A percentile compares a stretch with the other conserved stretches of the same genome.
Conservation (phyloP, 257 asterid genomes). For the Solanum microdontum region DNA sequence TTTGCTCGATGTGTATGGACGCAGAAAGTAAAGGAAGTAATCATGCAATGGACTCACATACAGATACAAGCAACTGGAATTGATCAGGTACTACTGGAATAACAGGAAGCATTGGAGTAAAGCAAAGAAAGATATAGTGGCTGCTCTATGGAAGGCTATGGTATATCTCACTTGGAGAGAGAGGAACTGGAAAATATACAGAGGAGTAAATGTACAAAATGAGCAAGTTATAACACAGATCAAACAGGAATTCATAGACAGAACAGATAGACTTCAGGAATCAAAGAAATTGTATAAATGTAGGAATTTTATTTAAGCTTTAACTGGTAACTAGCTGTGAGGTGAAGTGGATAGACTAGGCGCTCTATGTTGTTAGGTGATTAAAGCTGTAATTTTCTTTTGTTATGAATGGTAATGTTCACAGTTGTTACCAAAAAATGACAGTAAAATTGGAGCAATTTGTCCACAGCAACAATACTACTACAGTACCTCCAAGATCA, state of each 20-base stretch:
- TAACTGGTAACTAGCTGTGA: background rate
- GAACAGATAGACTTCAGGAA: background rate
- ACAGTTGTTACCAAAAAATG: background rate
- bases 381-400: background rate
- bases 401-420: background rate
- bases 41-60: background rate
- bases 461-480: background rate
- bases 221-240: background rate
- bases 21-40: background rate
- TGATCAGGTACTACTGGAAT: background rate
- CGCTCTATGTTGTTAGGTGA: background rate
- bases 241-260: background rate
- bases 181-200: background rate
- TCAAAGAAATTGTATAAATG: background rate
- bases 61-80: background rate
- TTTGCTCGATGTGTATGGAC: background rate
- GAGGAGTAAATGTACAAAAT: background rate
- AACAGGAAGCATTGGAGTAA: background rate
- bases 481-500: constrained; percentile 22
- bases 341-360: background rate
- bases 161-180: background rate
- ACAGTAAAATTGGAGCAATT: background rate
- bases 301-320: background rate
- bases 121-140: background rate
- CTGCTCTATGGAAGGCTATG: background rate